Evolutionary conservation across 2,329 filamentous ascomycete species (phyloP).

Genomic region (Microsporum ferrugineum): DNA sequence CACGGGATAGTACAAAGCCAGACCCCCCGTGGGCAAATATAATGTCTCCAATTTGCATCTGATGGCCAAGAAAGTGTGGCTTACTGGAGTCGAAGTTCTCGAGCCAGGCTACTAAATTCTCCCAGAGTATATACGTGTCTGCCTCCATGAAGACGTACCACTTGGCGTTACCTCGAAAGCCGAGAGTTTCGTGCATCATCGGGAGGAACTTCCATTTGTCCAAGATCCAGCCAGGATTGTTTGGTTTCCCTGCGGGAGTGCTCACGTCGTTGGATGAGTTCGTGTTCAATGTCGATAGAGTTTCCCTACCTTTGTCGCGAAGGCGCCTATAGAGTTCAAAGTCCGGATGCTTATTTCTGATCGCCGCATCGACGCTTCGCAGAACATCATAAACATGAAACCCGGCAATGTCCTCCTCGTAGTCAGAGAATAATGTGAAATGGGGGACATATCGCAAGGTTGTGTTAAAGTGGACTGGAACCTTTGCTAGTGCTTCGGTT

Average conservation of each 20-base stretch:
- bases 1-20: slow-evolving; percentile 42
- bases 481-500: slow-evolving; percentile 44
- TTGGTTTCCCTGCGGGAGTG: slow-evolving; percentile 31
- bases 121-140: slow-evolving; percentile 47
- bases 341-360: slow-evolving; percentile 34
- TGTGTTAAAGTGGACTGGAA: slow-evolving; percentile 44
- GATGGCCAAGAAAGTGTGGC: slow-evolving; percentile 44
- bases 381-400: slow-evolving; percentile 42
- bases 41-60: slow-evolving; percentile 41
- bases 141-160: slow-evolving; percentile 52
- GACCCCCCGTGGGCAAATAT: slow-evolving; percentile 45
- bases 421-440: slow-evolving; percentile 49
- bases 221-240: slow-evolving; percentile 41
- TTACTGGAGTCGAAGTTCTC: slow-evolving; percentile 38
- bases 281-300: slow-evolving; percentile 28
- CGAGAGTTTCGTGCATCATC: slow-evolving; percentile 41
- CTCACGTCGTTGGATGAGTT: slow-evolving; percentile 21
- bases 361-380: slow-evolving; percentile 31
- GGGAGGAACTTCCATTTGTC: slow-evolving; percentile 51
- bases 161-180: slow-evolving; percentile 36
- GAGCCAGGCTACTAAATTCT: slow-evolving; percentile 44
- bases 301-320: slow-evolving; percentile 35
- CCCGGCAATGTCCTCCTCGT: slow-evolving; percentile 42
- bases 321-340: slow-evolving; percentile 42
- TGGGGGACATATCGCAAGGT: slow-evolving; percentile 46